These are phyloP conservation scores for Eucalyptus sp. DNA, from an alignment of 345 rosid species.

Conservation along the genomic window DNA sequence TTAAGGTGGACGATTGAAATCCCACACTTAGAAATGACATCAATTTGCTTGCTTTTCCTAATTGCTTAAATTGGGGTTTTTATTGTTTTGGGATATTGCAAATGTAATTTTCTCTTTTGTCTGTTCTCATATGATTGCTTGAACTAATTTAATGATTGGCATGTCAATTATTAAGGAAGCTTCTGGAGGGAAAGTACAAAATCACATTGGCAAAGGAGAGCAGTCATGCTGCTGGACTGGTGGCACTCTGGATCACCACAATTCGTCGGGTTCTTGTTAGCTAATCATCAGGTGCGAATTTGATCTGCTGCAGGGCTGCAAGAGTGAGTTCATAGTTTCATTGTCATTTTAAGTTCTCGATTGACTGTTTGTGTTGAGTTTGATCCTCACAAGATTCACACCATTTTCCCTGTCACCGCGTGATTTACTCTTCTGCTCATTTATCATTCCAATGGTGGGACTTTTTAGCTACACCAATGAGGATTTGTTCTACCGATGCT, in stretches of 20 bases:
- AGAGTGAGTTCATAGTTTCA: background rate
- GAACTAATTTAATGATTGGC: background rate
- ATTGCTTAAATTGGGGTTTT: no score
- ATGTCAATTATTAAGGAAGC: background rate
- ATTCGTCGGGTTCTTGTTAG: fast-evolving
- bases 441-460: background rate
- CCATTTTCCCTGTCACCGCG: fast-evolving
- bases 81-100: no score
- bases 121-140: background rate
- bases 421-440: no score
- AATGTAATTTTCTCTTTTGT: no score
- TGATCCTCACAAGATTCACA: background rate
- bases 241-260: fast-evolving
- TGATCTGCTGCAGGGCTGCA: background rate
- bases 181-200: background rate
- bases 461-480: background rate
- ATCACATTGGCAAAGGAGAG: background rate
- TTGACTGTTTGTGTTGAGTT: no score
- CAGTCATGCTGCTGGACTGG: background rate
- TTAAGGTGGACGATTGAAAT: no score
- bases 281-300: background rate
- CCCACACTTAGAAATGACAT: no score
- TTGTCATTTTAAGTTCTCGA: background rate
- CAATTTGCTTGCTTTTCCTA: no score
- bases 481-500: background rate